A percentile compares a stretch with the other conserved stretches of the same genome.
These are phyloP conservation scores for Neurospora sp. DNA, from an alignment of 495 filamentous ascomycete species.

Conservation along the genomic window DNA sequence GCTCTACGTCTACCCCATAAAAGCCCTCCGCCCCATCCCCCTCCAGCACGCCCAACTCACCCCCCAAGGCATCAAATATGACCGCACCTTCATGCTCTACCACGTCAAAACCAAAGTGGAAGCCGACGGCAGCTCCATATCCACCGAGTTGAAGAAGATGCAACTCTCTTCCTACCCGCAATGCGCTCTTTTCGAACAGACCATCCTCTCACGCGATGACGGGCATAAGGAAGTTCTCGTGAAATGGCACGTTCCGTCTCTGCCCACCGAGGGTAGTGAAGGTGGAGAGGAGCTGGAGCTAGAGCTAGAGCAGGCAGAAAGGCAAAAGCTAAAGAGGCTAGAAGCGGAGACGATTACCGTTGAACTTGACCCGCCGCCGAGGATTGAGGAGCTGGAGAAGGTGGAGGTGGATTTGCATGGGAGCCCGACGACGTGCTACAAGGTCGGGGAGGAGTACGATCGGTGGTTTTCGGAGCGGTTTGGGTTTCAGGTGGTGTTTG, in stretches of 20 bases:
- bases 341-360: background rate
- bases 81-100: slow-evolving; percentile 72
- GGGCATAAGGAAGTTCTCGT: background rate
- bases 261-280: background rate
- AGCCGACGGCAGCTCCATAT: background rate
- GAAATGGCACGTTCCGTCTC: background rate
- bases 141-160: slow-evolving; percentile 49
- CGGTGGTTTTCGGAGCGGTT: slow-evolving; percentile 66
- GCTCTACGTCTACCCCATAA: slow-evolving; percentile 86
- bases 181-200: slow-evolving; percentile 59
- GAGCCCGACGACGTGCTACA: slow-evolving; percentile 53
- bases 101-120: slow-evolving; percentile 27
- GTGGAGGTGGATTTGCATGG: slow-evolving; percentile 52
- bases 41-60: slow-evolving; percentile 48
- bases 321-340: background rate
- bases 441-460: slow-evolving; percentile 57
- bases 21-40: slow-evolving; percentile 60
- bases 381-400: slow-evolving; percentile 31
- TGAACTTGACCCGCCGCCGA: background rate
- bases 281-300: background rate
- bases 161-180: slow-evolving; percentile 52
- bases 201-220: slow-evolving; percentile 25
- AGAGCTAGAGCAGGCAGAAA: background rate
- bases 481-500: slow-evolving; percentile 55
- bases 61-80: slow-evolving; percentile 59